Base-by-base conservation (phyloP, 2,329 filamentous ascomycete genomes). In the Penicillium sp. region DNA sequence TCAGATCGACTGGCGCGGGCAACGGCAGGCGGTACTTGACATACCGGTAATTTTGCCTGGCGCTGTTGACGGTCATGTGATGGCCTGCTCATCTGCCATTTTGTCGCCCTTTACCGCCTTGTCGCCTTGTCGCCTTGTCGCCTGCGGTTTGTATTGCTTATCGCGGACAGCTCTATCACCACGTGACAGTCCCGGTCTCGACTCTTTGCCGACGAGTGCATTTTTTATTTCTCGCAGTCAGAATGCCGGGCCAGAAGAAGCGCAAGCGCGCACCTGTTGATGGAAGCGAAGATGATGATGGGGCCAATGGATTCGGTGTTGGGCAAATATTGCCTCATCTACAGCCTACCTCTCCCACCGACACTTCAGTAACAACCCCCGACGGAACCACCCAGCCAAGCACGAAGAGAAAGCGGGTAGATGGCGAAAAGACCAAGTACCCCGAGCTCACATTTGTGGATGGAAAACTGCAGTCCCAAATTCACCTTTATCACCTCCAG, bases 401-500 rank as follows among this genome's bases (percentile, higher is more conserved):
- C 11, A 30, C 35, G 31, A 54, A 47, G 33, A 53, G 43, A 34
- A 57, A 43, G 35, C 47, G 41, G 30, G 56, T 63, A 4, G 64
- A 68, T 33, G 65, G 66, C 2, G 63, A 68, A 28, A 72, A 69
- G 48, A 62, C 62, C 28, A 75, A 76, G 53, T 77, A 77, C 47
- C 76, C 76, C 2, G 64, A 69, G 16, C 70, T 82, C 31, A 71
- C 68, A 8, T 77, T 79, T 48, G 62, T 73, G 7, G 69, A 76
- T 41, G 71, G 76, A n/a, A 72, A 71, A 15, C 60, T 80, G 27
- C 71, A 79, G 45, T 70, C 70, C 9, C 73, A 73, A 27, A 73
- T 82, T 42, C 78, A 76, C 36, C 72, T 82, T 38, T 66, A 70
- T 33, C 78, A 83, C 51, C 59, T 83, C 13, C 80, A 83, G 54